A percentile compares a stretch with the other conserved stretches of the same genome.
Evolutionary conservation across 2,329 filamentous ascomycete species (phyloP).

Genomic region (Alternaria brassicicola): DNA sequence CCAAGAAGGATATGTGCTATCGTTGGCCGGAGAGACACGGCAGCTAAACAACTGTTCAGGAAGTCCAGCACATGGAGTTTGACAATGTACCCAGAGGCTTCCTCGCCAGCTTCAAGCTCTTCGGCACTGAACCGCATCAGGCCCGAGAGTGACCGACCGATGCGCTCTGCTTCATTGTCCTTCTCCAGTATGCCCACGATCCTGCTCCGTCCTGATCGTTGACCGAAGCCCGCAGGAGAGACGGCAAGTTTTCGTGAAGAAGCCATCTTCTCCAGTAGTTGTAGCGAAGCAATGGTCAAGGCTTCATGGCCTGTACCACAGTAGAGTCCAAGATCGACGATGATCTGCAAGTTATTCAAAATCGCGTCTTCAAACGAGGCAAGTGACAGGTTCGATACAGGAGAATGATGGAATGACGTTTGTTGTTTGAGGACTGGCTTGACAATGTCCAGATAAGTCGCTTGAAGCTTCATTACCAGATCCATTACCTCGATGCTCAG

Average conservation of each 20-base stretch:
- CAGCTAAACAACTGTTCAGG: slow-evolving; percentile 77
- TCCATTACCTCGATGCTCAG: slow-evolving; percentile 84
- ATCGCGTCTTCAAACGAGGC: slow-evolving; percentile 93
- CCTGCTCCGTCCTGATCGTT: slow-evolving; percentile 74
- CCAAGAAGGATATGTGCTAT: slow-evolving; percentile 91
- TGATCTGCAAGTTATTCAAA: slow-evolving; percentile 76
- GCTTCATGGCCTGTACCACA: slow-evolving; percentile 83
- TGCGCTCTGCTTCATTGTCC: slow-evolving; percentile 78
- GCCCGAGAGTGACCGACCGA: slow-evolving; percentile 73
- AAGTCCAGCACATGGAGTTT: slow-evolving; percentile 88
- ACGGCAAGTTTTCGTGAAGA: slow-evolving; percentile 81
- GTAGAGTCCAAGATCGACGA: slow-evolving; percentile 84
- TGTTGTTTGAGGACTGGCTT: slow-evolving; percentile 76
- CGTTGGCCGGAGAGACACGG: slow-evolving; percentile 77
- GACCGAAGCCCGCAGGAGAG: slow-evolving; percentile 67
- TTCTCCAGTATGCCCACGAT: slow-evolving; percentile 87
- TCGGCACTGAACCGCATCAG: slow-evolving; percentile 70
- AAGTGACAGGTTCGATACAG: slow-evolving; percentile 76
- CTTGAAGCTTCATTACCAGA: slow-evolving; percentile 81
- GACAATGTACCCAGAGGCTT: slow-evolving; percentile 76
- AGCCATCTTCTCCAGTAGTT: slow-evolving; percentile 83
- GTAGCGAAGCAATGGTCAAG: slow-evolving; percentile 79
- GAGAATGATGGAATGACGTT: slow-evolving; percentile 62
- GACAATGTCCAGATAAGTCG: slow-evolving; percentile 89
- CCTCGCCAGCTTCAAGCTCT: slow-evolving; percentile 73